Evolutionary conservation across 139 green algal species (phyloP), one percentile per base, ranked within the genome.

Genomic region (Tetratostichococcus sp.): DNA sequence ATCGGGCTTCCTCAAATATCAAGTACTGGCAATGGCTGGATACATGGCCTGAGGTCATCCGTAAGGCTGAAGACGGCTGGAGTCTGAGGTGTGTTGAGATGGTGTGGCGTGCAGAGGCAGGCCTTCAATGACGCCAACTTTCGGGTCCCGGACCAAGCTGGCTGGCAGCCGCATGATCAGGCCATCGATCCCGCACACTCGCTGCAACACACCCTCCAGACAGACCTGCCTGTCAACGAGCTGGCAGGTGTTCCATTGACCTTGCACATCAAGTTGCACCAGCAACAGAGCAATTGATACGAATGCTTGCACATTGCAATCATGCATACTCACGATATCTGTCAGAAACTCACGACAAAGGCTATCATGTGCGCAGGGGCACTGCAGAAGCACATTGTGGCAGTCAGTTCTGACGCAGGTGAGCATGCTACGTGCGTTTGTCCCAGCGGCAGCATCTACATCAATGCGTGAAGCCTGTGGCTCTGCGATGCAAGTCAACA

Each of bases 111-210:
- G 35, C 67, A 72, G 67, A 25, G 23, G 21, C 32, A 71, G 66
- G 73, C 65, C 0, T 65, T 66, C 62, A 77, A 77, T 72, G 73
- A 77, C 33, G 65, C 73, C 4, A 66, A 43, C 35, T 77, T 77
- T 5, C 35, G 73, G 67, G 34, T 66, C 3, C 65, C 73, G 57
- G 73, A 77, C n/a, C 17, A 66, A 6, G 65, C 70, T 43, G 73
- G 73, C 16, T 77, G 73, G 73, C n/a, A 66, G 32, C 73, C 73
- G 6, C 33, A 65, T 21, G n/a, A 65, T 31, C 28, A 72, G n/a
- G n/a, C 73, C 30, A 77, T 77, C 31, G 35, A 65, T 1, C 42
- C 32, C 32, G 43, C 31, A 32, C 59, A 69, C 19, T 25, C 32
- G 1, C 58, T 76, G 25, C 32, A 69, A 23, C 57, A 39, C 32